phyloP scores from a whole-genome alignment of 305 asterid genomes.

The Rubia peregrina region DNA sequence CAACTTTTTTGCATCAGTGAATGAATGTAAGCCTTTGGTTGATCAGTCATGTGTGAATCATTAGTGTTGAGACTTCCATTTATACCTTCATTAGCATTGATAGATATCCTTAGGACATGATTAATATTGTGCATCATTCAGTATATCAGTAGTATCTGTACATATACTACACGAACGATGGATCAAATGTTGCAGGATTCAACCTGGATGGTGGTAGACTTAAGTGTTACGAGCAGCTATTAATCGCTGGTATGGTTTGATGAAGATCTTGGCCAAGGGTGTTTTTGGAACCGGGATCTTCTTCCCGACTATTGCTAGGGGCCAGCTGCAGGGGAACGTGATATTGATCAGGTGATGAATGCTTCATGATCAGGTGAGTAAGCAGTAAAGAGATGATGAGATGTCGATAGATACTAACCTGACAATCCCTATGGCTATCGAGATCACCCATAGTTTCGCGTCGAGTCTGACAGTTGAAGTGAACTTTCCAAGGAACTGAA shows the following conservation, averaged over 20 bases:
- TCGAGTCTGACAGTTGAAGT: slow-evolving; percentile 47
- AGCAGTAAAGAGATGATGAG: not conserved
- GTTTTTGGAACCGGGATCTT: slow-evolving; percentile 78
- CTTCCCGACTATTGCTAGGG: slow-evolving; percentile 78
- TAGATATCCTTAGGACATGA: too few relatives aligned
- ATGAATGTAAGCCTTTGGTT: not conserved
- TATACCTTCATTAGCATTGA: not conserved
- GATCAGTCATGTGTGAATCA: not conserved
- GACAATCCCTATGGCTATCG: slow-evolving; percentile 54
- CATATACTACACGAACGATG: not conserved
- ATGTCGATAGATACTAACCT: slow-evolving; percentile 38
- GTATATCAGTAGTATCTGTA: not conserved
- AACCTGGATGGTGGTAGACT: not conserved
- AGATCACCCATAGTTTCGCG: slow-evolving; percentile 53
- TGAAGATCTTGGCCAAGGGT: slow-evolving; percentile 67
- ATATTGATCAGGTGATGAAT: not conserved
- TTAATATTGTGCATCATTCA: slow-evolving; percentile 2
- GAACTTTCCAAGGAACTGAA: slow-evolving; percentile 76
- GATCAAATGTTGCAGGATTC: not conserved
- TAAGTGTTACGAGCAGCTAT: slow-evolving; percentile 34
- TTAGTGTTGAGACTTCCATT: not conserved
- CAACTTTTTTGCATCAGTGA: not conserved
- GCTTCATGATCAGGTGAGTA: not conserved
- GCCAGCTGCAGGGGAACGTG: slow-evolving; percentile 60
- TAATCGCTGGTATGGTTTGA: slow-evolving; percentile 62